Percentiles rank a stretch among this genome's conserved stretches.
Conservation (phyloP, 768 basidiomycete genomes). For the Clitopilus hobsonii region DNA sequence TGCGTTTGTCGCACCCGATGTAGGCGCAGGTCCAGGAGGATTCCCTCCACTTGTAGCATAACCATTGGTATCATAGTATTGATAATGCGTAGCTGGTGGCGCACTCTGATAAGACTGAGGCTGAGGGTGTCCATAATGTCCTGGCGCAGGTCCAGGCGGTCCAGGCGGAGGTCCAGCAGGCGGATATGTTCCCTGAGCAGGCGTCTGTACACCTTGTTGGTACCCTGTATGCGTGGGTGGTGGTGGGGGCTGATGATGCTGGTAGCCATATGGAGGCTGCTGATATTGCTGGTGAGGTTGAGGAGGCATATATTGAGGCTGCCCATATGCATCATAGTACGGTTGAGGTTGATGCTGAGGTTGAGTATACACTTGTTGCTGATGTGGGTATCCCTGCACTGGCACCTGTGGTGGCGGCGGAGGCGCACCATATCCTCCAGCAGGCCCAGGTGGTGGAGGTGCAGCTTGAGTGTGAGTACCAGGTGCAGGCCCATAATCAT, state of each 20-base stretch:
- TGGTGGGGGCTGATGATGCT: conserved; percentile 13
- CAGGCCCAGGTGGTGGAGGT: too few relatives aligned
- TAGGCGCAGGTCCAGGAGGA: neutral
- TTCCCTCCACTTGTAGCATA: neutral
- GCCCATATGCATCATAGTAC: neutral
- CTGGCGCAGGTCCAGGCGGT: too few relatives aligned
- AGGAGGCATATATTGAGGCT: neutral
- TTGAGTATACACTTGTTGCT: conserved; percentile 14
- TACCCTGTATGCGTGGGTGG: neutral
- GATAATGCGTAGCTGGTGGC: neutral
- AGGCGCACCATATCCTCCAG: neutral
- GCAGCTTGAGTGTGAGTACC: too few relatives aligned
- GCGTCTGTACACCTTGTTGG: neutral
- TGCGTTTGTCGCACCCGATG: neutral
- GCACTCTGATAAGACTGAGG: neutral
- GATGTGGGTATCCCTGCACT: neutral
- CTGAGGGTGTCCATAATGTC: neutral
- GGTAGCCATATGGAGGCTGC: neutral
- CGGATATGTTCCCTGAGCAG: neutral
- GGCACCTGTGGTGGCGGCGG: neutral
- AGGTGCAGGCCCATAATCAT: neutral
- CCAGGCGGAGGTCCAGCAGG: neutral
- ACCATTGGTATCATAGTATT: neutral
- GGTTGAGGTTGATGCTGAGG: conserved; percentile 17
- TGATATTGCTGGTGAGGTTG: neutral